These are phyloP conservation scores for Fusarium tupiense DNA, from an alignment of 2,329 filamentous ascomycete species.

Conservation along the genomic window DNA sequence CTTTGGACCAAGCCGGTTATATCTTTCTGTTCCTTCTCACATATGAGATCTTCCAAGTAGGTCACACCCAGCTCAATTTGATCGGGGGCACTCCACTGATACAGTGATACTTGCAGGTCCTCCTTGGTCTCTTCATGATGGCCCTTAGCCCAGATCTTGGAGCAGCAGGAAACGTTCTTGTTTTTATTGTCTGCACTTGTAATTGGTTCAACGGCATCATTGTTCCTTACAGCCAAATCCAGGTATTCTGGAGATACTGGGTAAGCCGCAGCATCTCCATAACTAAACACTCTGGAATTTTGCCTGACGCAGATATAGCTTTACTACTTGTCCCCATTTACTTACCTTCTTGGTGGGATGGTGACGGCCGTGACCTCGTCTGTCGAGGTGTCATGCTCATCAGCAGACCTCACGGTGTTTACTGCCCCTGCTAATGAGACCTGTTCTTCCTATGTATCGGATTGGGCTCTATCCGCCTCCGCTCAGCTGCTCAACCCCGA, in stretches of 20 bases:
- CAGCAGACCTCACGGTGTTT: not conserved
- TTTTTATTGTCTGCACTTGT: not conserved
- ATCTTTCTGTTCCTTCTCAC: not conserved
- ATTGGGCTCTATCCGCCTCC: not conserved
- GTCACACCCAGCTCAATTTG: fast-evolving
- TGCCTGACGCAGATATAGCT: not conserved
- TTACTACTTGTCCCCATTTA: not conserved
- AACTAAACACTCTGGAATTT: no score
- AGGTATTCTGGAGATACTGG: not conserved
- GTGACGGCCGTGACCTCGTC: not conserved
- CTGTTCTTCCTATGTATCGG: not conserved
- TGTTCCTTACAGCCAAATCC: not conserved
- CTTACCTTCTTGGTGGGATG: not conserved
- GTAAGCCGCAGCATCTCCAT: not conserved
- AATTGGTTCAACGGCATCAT: not conserved
- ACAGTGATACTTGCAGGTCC: not conserved
- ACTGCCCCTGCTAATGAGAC: not conserved
- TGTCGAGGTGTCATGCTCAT: not conserved
- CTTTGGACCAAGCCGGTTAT: not conserved
- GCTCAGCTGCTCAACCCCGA: not conserved
- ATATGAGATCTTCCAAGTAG: not conserved
- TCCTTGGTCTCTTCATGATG: not conserved
- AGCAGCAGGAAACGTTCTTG: not conserved
- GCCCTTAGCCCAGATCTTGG: not conserved
- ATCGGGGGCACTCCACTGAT: not conserved